Base-by-base conservation (phyloP, 345 rosid genomes). In the Brassica juncea region DNA sequence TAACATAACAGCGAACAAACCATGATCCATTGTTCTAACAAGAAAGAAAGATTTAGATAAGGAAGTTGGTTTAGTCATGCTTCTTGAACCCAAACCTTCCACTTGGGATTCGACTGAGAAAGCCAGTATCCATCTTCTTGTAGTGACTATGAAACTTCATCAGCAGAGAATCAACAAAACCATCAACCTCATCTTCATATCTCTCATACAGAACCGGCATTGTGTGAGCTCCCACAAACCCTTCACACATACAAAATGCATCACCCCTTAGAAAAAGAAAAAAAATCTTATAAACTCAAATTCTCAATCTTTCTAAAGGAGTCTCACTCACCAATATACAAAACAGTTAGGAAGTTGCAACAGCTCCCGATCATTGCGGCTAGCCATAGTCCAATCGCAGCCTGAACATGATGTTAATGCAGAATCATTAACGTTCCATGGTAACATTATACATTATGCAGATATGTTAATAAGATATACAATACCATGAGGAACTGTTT, bases 341-440 rank as follows among this genome's bases (percentile, higher is more conserved):
- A 27, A 81, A 93, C 97, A 19, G 98, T 93, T 55, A 96, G 84
- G 75, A 96, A 92, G 75, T 89, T 93, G 89, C 92, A 96, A 86
- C 97, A 96, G 89, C 95, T 93, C 70, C 99, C 97, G n/a, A 93
- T 79, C 15, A 96, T 81, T 60, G 98, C 97, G 63, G 89, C 90
- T 73, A 37, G 80, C 93, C 89, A 92, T 79, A 96, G 84, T 84
- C 97, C 85, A 63, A 60, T 71, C 10, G 80, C 75, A 59, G 86
- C 93, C 99, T 96, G 88, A n/a, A 68, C 49, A 14, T 54, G 5
- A 74, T 30, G 2, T 35, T 19, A n/a, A 55, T 16, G 11, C 4
- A 66, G 60, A 55, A 19, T 55, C 6, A 19, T 3, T 64, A 15
- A 49, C 8, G 15, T 1, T 54, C 11, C 4, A 49, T 52, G 10